Evolutionary conservation across 2,329 filamentous ascomycete species (phyloP), one percentile per base, ranked within the genome.

Genomic region (Fusarium chaquense): DNA sequence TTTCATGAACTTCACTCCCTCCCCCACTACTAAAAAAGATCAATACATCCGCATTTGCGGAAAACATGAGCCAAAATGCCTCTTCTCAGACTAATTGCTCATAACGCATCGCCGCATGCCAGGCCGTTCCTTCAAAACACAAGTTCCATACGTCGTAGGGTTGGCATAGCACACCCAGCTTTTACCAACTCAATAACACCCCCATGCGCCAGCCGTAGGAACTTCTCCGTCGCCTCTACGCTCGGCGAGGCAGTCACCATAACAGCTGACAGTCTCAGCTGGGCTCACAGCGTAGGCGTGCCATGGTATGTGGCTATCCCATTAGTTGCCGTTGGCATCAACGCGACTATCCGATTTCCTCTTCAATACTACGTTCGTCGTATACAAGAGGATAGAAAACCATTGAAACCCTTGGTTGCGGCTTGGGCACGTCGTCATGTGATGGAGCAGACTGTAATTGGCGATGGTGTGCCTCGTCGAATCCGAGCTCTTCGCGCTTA

Each of bases 261-360:
- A 50, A 79, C 84, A 5, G 81, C 85, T 33, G 76, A 82, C 53
- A 72, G 80, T 62, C 80, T 89, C 51, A 74, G 81, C 36, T 77
- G 77, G 46, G 55, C 84, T 12, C 86, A 89, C 72, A 41, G 73
- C 49, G 79, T 80, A 26, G 81, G 82, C 38, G 73, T 84, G 2
- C 85, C 86, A 2, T 89, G 87, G 87, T 87, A 80, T 69, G 67
- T 87, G 33, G 80, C 82, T 30, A 85, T 89, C 47, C 86, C 87
- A 6, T 78, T 85, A n/a, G 77, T 85, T 16, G 84, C 85, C 9
- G 64, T 87, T 3, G 75, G 78, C 46, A 76, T 87, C 72, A 84
- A 81, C 75, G 71, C 82, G 40, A 59, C 81, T 49, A 72, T 84
- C 62, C 81, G 86, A 16, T 74, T 87, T 6, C 87, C 87, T 8